Evolutionary conservation across 2,329 filamentous ascomycete genomes (phyloP).

Genomic region (Hypoxylon sp.): DNA sequence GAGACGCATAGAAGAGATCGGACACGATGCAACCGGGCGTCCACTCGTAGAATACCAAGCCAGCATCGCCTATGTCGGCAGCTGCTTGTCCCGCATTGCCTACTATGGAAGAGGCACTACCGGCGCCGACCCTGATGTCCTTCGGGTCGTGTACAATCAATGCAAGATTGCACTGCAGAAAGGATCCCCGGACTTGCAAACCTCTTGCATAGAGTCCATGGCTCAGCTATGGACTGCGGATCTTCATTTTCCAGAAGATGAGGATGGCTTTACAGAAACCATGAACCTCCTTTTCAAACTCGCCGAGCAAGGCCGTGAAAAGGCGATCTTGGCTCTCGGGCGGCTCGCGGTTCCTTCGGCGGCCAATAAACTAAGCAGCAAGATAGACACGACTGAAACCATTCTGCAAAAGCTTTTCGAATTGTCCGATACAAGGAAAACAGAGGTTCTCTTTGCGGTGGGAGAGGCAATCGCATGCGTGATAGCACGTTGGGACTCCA

Average conservation of each 20-base stretch:
- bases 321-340: conserved; percentile 81
- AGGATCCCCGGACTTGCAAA: conserved; percentile 37
- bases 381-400: conserved; percentile 53
- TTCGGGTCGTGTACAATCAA: conserved; percentile 36
- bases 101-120: conserved; percentile 42
- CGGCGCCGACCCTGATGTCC: conserved; percentile 31
- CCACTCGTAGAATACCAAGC: conserved; percentile 45
- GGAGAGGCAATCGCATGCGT: conserved; percentile 86
- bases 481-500: conserved; percentile 82
- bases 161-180: conserved; percentile 31
- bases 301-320: conserved; percentile 69
- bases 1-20: conserved; percentile 37
- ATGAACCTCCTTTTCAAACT: conserved; percentile 76
- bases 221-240: conserved; percentile 46
- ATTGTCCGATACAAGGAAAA: conserved; percentile 83
- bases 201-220: conserved; percentile 43
- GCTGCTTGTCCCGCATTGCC: conserved; percentile 39
- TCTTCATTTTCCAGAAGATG: conserved; percentile 38
- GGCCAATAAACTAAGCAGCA: conserved; percentile 48
- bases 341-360: conserved; percentile 69
- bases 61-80: conserved; percentile 42
- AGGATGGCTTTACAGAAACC: conserved; percentile 63
- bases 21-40: conserved; percentile 37
- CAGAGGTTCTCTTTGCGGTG: conserved; percentile 88
- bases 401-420: conserved; percentile 75